Evolutionary conservation across 192 early-diverging fungal species (phyloP).

Genomic region (Entomortierella beljakovae): DNA sequence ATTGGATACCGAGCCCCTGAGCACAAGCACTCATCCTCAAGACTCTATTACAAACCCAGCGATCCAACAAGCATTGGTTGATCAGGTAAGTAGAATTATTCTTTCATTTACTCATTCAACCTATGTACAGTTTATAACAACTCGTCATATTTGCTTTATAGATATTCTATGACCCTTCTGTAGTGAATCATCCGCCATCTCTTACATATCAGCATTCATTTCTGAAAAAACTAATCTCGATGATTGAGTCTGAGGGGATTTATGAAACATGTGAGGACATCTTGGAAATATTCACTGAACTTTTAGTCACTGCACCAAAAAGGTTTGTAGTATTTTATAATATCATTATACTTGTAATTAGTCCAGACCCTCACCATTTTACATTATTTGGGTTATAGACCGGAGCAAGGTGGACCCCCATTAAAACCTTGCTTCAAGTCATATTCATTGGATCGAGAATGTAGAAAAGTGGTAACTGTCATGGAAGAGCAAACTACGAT

Average conservation of each 20-base stretch:
- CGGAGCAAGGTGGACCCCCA: constrained; percentile 44
- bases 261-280: constrained; percentile 35
- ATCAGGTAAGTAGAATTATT: constrained; percentile 10
- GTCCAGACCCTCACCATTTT: no score
- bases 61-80: constrained; percentile 37
- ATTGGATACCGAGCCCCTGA: neutral
- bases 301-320: constrained; percentile 36
- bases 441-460: constrained; percentile 28
- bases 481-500: constrained; percentile 54
- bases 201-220: constrained; percentile 40
- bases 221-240: constrained; percentile 30
- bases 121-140: neutral
- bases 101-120: neutral
- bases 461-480: constrained; percentile 37
- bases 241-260: constrained; percentile 35
- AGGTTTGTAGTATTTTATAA: neutral
- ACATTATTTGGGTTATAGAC: constrained; percentile 13
- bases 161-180: constrained; percentile 35
- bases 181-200: constrained; percentile 43
- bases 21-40: neutral
- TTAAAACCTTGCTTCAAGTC: constrained; percentile 46
- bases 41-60: constrained; percentile 28
- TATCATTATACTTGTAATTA: neutral
- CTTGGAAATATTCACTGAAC: constrained; percentile 36
- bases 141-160: neutral